Percentiles rank a stretch among this genome's conserved stretches.
These are phyloP conservation scores for Fusarium tjaetaba DNA, from an alignment of 2,329 filamentous ascomycete genomes.

Conservation along the genomic window DNA sequence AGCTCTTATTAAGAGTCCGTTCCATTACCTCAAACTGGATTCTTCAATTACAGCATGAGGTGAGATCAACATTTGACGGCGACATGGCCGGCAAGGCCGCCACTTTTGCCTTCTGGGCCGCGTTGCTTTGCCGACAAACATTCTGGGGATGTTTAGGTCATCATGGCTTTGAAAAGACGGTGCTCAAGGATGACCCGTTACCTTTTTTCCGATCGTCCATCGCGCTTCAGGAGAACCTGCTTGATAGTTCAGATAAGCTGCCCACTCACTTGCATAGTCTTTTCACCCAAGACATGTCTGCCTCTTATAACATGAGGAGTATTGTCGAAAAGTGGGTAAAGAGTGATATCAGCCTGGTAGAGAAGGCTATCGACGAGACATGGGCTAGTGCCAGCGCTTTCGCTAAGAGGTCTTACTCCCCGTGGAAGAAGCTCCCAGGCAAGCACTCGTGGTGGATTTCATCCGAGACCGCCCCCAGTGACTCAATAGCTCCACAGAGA, in stretches of 20 bases:
- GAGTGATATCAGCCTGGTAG: slow-evolving; percentile 40
- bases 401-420: neutral
- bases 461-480: neutral
- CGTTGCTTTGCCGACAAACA: slow-evolving; percentile 63
- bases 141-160: slow-evolving; percentile 33
- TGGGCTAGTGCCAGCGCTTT: neutral
- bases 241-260: slow-evolving; percentile 24
- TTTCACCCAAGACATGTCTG: slow-evolving; percentile 36
- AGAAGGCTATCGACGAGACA: slow-evolving; percentile 27
- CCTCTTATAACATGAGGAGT: slow-evolving; percentile 1
- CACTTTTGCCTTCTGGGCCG: slow-evolving; percentile 61
- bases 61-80: slow-evolving; percentile 50
- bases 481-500: slow-evolving; percentile 21
- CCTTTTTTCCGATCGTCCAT: slow-evolving; percentile 42
- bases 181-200: slow-evolving; percentile 1
- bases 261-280: slow-evolving; percentile 1
- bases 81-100: slow-evolving; percentile 47
- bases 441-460: slow-evolving; percentile 7
- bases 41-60: slow-evolving; percentile 55
- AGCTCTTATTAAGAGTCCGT: slow-evolving; percentile 55
- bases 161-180: fast-evolving
- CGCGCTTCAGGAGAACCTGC: slow-evolving; percentile 43
- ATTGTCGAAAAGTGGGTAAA: slow-evolving; percentile 9
- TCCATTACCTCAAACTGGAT: slow-evolving; percentile 62
- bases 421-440: neutral